phyloP scores from a whole-genome alignment of 352 stramenopile genomes.

The Phytophthora idaei region DNA sequence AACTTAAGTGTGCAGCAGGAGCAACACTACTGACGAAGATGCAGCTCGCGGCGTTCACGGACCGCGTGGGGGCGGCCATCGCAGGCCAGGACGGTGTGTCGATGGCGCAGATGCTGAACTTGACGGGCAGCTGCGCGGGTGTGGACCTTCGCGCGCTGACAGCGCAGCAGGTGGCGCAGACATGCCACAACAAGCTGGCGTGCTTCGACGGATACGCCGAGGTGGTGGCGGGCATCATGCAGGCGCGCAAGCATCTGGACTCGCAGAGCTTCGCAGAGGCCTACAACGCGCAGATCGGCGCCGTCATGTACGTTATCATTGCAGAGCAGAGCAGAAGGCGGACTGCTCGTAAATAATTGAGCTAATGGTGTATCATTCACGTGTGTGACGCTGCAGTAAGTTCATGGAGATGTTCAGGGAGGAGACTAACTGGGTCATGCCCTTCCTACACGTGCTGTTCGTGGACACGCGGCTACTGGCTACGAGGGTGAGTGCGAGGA shows the following conservation, averaged over 20 bases:
- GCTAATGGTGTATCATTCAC: not conserved
- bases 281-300: slow-evolving; percentile 69
- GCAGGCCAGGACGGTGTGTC: slow-evolving; percentile 48
- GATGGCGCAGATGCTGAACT: slow-evolving; percentile 61
- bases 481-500: slow-evolving; percentile 37
- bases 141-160: slow-evolving; percentile 57
- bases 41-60: slow-evolving; percentile 66
- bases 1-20: not conserved
- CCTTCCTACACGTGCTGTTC: slow-evolving; percentile 80
- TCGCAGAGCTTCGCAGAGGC: slow-evolving; percentile 53
- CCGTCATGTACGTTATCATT: slow-evolving; percentile 63
- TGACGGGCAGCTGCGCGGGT: slow-evolving; percentile 36
- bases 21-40: slow-evolving; percentile 30
- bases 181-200: slow-evolving; percentile 59
- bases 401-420: slow-evolving; percentile 88
- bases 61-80: slow-evolving; percentile 62
- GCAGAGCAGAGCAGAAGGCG: not conserved
- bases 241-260: slow-evolving; percentile 67
- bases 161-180: slow-evolving; percentile 54
- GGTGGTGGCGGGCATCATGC: slow-evolving; percentile 63
- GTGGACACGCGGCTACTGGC: slow-evolving; percentile 82
- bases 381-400: slow-evolving; percentile 49
- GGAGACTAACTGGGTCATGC: slow-evolving; percentile 88
- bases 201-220: slow-evolving; percentile 63
- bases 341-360: not conserved